Evolutionary conservation across 2,329 filamentous ascomycete species (phyloP).

Genomic region (Beauveria rudraprayagi): DNA sequence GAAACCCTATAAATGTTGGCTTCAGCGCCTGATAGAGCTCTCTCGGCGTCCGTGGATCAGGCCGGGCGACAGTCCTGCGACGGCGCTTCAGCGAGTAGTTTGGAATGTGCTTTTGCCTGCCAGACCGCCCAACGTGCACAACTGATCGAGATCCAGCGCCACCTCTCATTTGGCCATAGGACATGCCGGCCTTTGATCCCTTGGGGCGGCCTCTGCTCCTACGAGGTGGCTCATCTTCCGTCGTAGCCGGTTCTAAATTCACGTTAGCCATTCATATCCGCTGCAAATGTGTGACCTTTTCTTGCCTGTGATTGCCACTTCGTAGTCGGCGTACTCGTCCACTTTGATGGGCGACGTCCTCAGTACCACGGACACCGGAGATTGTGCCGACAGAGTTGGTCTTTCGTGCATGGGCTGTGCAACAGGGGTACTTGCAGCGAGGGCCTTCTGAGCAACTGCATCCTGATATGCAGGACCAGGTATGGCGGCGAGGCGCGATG

Average conservation of each 20-base stretch:
- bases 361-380: conserved; percentile 6
- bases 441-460: background rate
- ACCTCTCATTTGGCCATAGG: conserved; percentile 19
- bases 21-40: conserved; percentile 34
- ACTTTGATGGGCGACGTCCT: background rate
- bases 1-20: conserved; percentile 42
- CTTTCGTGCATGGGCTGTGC: background rate
- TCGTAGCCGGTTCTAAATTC: background rate
- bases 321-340: conserved; percentile 1
- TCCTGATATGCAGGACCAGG: background rate
- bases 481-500: background rate
- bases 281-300: background rate
- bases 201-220: conserved; percentile 36
- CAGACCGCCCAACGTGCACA: background rate
- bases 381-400: background rate
- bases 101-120: conserved; percentile 14
- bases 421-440: background rate
- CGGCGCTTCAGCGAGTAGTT: conserved; percentile 25
- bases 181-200: conserved; percentile 31
- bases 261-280: background rate
- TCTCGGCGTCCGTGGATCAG: conserved; percentile 29
- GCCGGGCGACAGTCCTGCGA: conserved; percentile 32
- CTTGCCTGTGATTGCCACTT: background rate
- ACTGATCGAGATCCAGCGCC: background rate
- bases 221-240: background rate